Base-by-base conservation (phyloP, 1,284 basidiomycete genomes). In the Ustilago tritici region DNA sequence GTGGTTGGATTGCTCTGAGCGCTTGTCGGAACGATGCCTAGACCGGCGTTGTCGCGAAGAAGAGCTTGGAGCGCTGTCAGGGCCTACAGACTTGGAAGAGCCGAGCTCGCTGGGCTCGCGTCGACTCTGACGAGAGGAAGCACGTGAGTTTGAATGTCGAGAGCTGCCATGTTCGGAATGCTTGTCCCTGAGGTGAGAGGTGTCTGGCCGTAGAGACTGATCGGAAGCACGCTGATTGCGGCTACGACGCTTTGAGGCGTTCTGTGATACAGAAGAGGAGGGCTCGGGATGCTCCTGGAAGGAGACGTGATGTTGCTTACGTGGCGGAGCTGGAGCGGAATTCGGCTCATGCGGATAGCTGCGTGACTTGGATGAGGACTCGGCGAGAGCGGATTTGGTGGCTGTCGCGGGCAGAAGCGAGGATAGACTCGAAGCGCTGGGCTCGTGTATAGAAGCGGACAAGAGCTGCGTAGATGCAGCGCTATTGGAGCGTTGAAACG, bases 301-400 rank as follows among this genome's bases (percentile, higher is more conserved):
- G 4, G 74, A 76, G 53, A 76, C 74, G 58, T 71, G 74, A 38
- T 76, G 69, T 50, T 71, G 74, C 36, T 73, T 73, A 50, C 65
- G 70, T 17, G 61, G 17, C 5, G 65, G 58, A 7, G 65, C 23
- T 14, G 65, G 58, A 10, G 58, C 38, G 8, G 55, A 28, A 15
- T 32, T 28, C 0, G 61, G 34, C 17, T 50, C 40, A n/a, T 63
- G 61, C n/a, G 34, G 19, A 4, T 54, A 12, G 43, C 57, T 46
- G 36, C 61, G 65, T 36, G 61, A 47, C 36, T 55, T 68, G 47
- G 59, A 61, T 17, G 70, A 64, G 19, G 70, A 40, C n/a, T 73
- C 65, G 19, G 61, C 70, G 7, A 73, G 56, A 2, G 70, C 65
- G 12, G 70, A 68, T 54, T 73, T 73, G 54, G 57, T 61, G 1